Base-by-base conservation (phyloP, 108 stramenopile species). In the Parmales sp. region DNA sequence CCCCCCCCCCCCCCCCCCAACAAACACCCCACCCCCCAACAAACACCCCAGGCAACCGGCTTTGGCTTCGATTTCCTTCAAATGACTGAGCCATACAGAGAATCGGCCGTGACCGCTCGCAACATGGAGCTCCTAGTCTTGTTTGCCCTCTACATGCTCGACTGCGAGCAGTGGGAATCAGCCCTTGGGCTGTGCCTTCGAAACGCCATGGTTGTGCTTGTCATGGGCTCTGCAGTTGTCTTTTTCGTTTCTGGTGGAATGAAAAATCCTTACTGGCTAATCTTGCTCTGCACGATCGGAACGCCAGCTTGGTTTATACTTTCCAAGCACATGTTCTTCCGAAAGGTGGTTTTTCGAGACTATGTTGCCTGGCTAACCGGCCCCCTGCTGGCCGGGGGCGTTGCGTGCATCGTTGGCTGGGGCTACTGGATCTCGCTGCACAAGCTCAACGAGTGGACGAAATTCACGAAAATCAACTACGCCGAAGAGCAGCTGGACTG, bases 291-390 rank as follows among this genome's bases (percentile, higher is more conserved):
- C 66, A 67, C 72, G 37, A 29, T 80, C 1, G 46, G 78, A 45
- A 79, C 80, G 34, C 79, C 80, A 11, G 39, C 74, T n/a, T 83
- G 78, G 78, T 65, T 83, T 20, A 60, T 83, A 6, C 29, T 69
- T 16, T 72, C 79, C 16, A 76, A 80, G 63, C 49, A 31, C 16
- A 11, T 79, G 1, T 77, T 79, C 37, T 82, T 77, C 43, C 22
- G 63, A 60, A 34, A 65, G 1, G 36, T 44, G 1, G 66, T 69
- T 20, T 71, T 77, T 2, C 71, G 78, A 64, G 49, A 51, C 37
- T 83, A 70, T 63, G 41, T 83, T 2, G 48, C 69, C 16, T 79
- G 83, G 80, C 51, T 79, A 6, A 49, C 69, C 63, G 80, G 80
- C 0, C 80, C 83, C 8, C 65, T 83, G 19, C 66, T 81, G 37